phyloP scores from a whole-genome alignment of 1,139 yeast genomes.

The Saccharomyces hybrid region DNA sequence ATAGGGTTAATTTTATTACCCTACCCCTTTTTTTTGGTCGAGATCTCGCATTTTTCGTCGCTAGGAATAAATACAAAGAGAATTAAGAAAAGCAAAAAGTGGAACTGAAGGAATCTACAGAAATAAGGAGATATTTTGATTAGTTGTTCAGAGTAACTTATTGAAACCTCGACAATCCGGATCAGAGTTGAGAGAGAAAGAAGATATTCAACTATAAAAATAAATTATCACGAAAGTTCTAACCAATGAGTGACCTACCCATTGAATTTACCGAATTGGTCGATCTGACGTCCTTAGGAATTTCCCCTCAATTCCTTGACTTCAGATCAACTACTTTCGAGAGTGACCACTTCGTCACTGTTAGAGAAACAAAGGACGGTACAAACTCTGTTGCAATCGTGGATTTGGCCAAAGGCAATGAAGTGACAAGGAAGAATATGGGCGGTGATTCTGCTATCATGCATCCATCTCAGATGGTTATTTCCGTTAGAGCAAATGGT shows the following conservation, averaged over 20 bases:
- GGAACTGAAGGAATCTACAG: background rate
- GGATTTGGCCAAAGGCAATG: slow-evolving; percentile 67
- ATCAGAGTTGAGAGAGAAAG: background rate
- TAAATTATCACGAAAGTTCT: slow-evolving; percentile 1
- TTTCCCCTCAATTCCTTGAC: slow-evolving; percentile 76
- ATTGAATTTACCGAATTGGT: slow-evolving; percentile 94
- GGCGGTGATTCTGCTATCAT: slow-evolving; percentile 95
- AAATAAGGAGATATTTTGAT: background rate
- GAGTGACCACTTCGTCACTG: slow-evolving; percentile 83
- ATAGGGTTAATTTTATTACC: background rate
- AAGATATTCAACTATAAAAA: background rate
- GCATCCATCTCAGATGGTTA: slow-evolving; percentile 85
- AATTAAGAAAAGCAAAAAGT: background rate
- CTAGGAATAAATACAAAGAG: background rate
- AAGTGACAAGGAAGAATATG: slow-evolving; percentile 84
- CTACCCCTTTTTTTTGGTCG: background rate
- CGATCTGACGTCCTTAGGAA: slow-evolving; percentile 77
- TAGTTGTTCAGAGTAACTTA: background rate
- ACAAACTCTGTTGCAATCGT: slow-evolving; percentile 91
- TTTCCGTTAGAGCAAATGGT: slow-evolving; percentile 92
- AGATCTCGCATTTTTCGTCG: background rate
- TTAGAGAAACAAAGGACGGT: slow-evolving; percentile 66
- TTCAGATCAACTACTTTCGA: slow-evolving; percentile 92
- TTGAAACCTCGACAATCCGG: background rate
- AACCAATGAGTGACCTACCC: slow-evolving; percentile 59